Base-by-base conservation (phyloP, 176 grass and related monocot species). In the Oryza meyeriana region DNA sequence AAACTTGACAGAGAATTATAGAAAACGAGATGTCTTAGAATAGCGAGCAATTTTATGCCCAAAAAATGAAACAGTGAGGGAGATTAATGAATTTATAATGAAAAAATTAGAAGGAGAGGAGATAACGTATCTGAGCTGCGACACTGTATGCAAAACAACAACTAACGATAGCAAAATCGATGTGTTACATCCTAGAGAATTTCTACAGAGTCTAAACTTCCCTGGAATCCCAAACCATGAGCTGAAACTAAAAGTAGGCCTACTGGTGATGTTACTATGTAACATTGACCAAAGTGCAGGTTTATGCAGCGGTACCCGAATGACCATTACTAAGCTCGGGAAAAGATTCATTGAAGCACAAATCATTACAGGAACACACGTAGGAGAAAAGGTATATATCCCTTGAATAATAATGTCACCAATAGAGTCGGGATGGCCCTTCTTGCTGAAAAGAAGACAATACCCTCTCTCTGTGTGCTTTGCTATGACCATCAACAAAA, bases 21-120 rank as follows among this genome's bases (percentile, higher is more conserved):
- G 13, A 26, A 10, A 27, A 10, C 14, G 12, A 18, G 8, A 68
- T 24, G 68, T 79, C 42, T 22, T 79, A 50, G 30, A 80, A 68
- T 20, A 36, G 5, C 44, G 77, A 33, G 64, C 44, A 0, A 68
- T 68, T 18, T 6, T 80, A n/a, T 67, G 77, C 24, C 77, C 63
- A 3, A 35, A 45, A n/a, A 79, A 68, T n/a, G 13, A 80, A 2
- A 80, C 22, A 0, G 44, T 34, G 2, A 0, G 18, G 3, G 64
- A 80, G 4, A 80, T 68, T 16, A 80, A 80, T 55, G 30, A 80
- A 20, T 33, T 25, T 13, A 66, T 66, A 24, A 79, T 79, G 76
- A 44, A 29, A 44, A 39, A 66, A 33, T 34, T 66, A 22, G 1
- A 71, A 44, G 38, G 68, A 5, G n/a, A 71, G 14, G 68, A 71